These are phyloP conservation scores for Rhizoclosmatium sp. DNA, from an alignment of 192 early-diverging fungal genomes.

Conservation along the genomic window DNA sequence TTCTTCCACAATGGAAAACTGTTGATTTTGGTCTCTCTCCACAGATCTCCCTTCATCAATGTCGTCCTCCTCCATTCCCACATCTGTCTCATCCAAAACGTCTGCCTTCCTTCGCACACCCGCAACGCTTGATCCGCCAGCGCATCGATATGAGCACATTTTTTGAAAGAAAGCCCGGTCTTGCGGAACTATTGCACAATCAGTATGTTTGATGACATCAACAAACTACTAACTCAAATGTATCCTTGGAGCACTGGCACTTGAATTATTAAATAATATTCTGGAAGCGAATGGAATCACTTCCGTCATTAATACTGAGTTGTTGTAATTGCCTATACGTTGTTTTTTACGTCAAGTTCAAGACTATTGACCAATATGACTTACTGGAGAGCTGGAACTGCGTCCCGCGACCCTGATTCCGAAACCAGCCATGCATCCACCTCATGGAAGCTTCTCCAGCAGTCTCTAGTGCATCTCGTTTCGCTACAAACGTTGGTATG, in stretches of 20 bases:
- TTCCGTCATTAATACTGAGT: slow-evolving; percentile 5
- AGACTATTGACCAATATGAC: not conserved
- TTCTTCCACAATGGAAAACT: too few relatives aligned
- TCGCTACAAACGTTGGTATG: not conserved
- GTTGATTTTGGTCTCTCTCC: too few relatives aligned
- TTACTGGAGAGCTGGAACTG: not conserved
- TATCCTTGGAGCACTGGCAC: not conserved
- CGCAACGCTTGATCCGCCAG: not conserved
- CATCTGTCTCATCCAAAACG: not conserved
- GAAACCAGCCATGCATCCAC: not conserved
- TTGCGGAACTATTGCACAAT: not conserved
- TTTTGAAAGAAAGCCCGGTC: not conserved
- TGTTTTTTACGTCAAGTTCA: not conserved
- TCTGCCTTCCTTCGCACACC: not conserved
- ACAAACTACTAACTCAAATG: too few relatives aligned
- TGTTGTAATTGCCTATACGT: not conserved
- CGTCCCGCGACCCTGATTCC: not conserved
- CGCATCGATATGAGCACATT: not conserved
- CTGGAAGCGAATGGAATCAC: not conserved
- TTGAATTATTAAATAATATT: not conserved
- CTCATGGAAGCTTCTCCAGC: not conserved
- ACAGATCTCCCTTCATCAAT: too few relatives aligned
- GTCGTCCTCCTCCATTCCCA: not conserved
- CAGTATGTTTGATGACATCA: too few relatives aligned
- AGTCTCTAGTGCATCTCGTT: slow-evolving; percentile 11